Conservation (phyloP, 306 rosid genomes). For the Abrus precatorius region DNA sequence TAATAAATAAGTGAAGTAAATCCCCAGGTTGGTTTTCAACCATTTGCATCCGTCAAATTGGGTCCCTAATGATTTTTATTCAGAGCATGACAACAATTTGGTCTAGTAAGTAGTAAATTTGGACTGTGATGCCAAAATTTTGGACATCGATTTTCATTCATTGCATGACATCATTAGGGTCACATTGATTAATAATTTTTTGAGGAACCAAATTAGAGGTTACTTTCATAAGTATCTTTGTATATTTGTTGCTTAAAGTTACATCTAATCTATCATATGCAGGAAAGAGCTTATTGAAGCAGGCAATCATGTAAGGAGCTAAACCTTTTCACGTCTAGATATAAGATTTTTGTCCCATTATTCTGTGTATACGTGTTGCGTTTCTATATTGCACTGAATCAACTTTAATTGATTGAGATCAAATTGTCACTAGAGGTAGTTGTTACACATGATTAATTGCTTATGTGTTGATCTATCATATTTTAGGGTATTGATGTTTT, state of each 20-base stretch:
- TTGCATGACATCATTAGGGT: not conserved
- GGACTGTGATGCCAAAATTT: conserved; percentile 22
- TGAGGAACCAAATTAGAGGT: conserved; percentile 2
- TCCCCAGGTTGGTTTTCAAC: not conserved
- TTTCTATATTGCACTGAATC: not conserved
- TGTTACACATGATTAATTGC: conserved; percentile 18
- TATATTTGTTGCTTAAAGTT: conserved; percentile 25
- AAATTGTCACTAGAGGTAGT: not conserved
- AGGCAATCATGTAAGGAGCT: conserved; percentile 71
- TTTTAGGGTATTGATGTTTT: conserved; percentile 72
- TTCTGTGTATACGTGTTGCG: conserved; percentile 10
- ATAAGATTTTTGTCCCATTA: conserved; percentile 19
- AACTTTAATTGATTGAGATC: conserved; percentile 18
- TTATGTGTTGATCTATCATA: conserved; percentile 29
- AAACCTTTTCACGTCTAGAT: conserved; percentile 31
- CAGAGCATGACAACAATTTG: conserved; percentile 4
- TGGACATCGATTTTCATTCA: not conserved
- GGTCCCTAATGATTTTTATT: conserved; percentile 24
- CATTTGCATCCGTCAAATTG: conserved; percentile 16
- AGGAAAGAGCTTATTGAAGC: conserved; percentile 61
- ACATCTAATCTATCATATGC: conserved; percentile 46
- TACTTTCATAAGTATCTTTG: conserved; percentile 6
- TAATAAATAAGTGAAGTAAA: not conserved
- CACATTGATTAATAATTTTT: conserved; percentile 37
- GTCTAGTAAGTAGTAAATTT: not conserved